Conservation (phyloP, 495 filamentous ascomycete species). For the Hyaloscypha variabilis region DNA sequence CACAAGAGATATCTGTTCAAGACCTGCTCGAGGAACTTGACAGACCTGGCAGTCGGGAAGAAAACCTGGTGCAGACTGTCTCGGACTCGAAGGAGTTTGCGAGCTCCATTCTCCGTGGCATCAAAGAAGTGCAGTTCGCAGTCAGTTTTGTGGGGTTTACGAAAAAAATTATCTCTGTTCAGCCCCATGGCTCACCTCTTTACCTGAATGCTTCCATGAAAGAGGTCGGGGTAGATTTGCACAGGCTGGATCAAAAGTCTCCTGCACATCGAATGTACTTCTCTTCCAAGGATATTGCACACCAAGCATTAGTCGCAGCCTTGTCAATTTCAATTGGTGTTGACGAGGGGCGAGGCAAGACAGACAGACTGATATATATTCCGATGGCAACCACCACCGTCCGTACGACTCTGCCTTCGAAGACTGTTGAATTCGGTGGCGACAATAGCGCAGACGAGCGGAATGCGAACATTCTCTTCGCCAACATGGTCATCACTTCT, state of each 20-base stretch:
- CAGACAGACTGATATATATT: slow-evolving; percentile 87
- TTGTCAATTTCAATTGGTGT: slow-evolving; percentile 90
- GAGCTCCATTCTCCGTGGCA: slow-evolving; percentile 85
- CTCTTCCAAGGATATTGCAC: slow-evolving; percentile 86
- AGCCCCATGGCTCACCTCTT: slow-evolving; percentile 66
- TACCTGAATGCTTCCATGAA: slow-evolving; percentile 91
- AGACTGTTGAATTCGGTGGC: slow-evolving; percentile 80
- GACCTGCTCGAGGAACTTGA: slow-evolving; percentile 81
- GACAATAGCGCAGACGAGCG: slow-evolving; percentile 78
- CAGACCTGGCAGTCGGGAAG: slow-evolving; percentile 70
- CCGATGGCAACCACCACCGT: slow-evolving; percentile 98
- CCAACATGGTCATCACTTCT: slow-evolving; percentile 93
- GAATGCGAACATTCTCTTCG: slow-evolving; percentile 95
- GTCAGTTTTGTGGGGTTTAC: slow-evolving; percentile 90
- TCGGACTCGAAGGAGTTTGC: slow-evolving; percentile 93
- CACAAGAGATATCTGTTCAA: slow-evolving; percentile 60
- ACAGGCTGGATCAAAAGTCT: slow-evolving; percentile 90
- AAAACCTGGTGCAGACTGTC: slow-evolving; percentile 79
- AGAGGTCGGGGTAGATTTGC: slow-evolving; percentile 90
- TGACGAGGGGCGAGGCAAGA: slow-evolving; percentile 82
- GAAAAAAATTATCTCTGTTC: slow-evolving; percentile 68
- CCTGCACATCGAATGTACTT: slow-evolving; percentile 99
- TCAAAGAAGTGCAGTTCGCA: slow-evolving; percentile 95
- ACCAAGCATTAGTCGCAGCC: slow-evolving; percentile 91
- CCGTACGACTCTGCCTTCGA: slow-evolving; percentile 92